Evolutionary conservation across 148 eudicot species (phyloP).

Genomic region (Vaccinium vitisidaea): DNA sequence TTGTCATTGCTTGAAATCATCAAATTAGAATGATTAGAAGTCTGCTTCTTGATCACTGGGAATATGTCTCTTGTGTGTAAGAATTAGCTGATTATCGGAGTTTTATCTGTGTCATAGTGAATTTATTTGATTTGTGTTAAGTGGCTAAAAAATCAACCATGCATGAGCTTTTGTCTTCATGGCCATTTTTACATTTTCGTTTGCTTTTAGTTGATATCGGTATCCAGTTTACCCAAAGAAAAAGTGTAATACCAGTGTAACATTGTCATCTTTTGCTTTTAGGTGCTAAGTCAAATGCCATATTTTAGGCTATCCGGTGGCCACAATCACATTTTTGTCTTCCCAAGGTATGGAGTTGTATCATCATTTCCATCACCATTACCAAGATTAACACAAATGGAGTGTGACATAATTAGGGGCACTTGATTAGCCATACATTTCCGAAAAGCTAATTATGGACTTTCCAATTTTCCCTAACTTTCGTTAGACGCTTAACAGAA

Average conservation of each 20-base stretch:
- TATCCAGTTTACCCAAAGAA: not conserved
- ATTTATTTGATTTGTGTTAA: not conserved
- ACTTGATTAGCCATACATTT: not conserved
- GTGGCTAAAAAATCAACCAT: not conserved
- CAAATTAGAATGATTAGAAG: not conserved
- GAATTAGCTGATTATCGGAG: not conserved
- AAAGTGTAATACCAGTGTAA: not conserved
- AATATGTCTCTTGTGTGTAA: not conserved
- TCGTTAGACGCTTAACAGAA: not conserved
- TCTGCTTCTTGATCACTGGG: constrained; percentile 3
- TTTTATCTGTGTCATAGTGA: not conserved
- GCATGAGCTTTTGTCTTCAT: not conserved
- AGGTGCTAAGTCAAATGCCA: constrained; percentile 98
- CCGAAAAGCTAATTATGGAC: not conserved
- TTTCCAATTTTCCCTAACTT: not conserved
- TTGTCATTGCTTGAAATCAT: no score
- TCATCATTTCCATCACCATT: not conserved
- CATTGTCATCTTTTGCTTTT: constrained; percentile 31
- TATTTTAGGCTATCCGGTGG: constrained; percentile 94
- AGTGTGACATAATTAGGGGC: not conserved
- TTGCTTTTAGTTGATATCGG: not conserved
- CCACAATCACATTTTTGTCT: constrained; percentile 85
- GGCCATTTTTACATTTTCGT: constrained; percentile 4
- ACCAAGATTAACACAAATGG: not conserved
- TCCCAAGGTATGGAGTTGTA: constrained; percentile 64